Evolutionary conservation across 1,284 basidiomycete genomes (phyloP).

Genomic region (Naganishia sp.): DNA sequence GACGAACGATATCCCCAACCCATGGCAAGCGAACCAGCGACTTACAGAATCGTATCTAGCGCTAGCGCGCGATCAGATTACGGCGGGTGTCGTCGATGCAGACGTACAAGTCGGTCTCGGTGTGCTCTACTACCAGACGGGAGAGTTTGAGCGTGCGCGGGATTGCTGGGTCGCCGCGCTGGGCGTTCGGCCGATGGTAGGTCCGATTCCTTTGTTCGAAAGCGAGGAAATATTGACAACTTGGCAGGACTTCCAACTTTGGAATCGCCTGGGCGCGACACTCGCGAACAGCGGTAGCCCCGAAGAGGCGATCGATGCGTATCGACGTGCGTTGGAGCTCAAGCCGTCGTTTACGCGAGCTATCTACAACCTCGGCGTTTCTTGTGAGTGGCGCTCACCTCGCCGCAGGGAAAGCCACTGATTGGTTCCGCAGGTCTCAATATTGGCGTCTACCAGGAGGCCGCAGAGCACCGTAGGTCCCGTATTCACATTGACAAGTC

Average conservation of each 20-base stretch:
- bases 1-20: constrained; percentile 58
- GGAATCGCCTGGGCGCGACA: constrained; percentile 95
- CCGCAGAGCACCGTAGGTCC: constrained; percentile 77
- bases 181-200: constrained; percentile 68
- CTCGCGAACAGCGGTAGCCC: constrained; percentile 93
- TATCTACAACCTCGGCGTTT: constrained; percentile 96
- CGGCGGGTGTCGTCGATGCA: constrained; percentile 71
- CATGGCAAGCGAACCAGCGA: constrained; percentile 82
- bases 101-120: constrained; percentile 94
- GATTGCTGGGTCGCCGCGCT: constrained; percentile 91
- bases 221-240: not conserved
- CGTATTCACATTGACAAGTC: no score
- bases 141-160: constrained; percentile 57
- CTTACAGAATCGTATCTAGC: constrained; percentile 81
- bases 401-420: constrained; percentile 6
- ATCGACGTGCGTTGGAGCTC: constrained; percentile 87
- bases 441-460: constrained; percentile 92
- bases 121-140: constrained; percentile 81
- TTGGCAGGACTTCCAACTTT: constrained; percentile 81
- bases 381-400: constrained; percentile 62
- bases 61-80: constrained; percentile 79
- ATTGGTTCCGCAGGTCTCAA: constrained; percentile 68
- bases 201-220: constrained; percentile 27
- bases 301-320: constrained; percentile 93
- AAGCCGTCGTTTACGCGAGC: constrained; percentile 96